Conservation (phyloP, 257 asterid species). For the Scutellaria baicalensis region DNA sequence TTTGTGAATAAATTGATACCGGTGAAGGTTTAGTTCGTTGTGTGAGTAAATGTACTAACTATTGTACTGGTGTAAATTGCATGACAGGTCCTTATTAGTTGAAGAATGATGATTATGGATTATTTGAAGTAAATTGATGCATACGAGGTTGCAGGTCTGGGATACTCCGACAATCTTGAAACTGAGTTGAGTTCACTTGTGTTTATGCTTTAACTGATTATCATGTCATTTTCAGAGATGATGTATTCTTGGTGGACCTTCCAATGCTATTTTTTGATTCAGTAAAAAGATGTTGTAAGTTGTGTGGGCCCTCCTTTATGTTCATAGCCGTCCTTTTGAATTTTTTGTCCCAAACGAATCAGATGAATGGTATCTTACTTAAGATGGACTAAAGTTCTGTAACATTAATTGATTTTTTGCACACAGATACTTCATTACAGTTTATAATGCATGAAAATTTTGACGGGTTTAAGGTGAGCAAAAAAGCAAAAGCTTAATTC, state of each 20-base stretch:
- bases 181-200: background rate
- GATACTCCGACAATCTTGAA: conserved; percentile 13
- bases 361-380: background rate
- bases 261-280: too few relatives aligned
- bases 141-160: conserved; percentile 21
- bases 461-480: too few relatives aligned
- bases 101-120: background rate
- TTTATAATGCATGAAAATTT: too few relatives aligned
- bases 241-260: too few relatives aligned
- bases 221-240: conserved; percentile 14
- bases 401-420: background rate
- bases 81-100: background rate
- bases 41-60: background rate
- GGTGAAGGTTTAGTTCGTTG: background rate
- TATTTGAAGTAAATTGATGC: conserved; percentile 10
- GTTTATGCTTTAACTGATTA: too few relatives aligned
- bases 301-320: background rate
- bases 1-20: background rate
- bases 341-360: background rate
- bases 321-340: conserved; percentile 7
- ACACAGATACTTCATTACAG: too few relatives aligned
- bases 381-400: background rate
- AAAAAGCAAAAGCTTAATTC: too few relatives aligned
- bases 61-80: background rate
- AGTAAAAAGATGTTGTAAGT: background rate